phyloP scores from a whole-genome alignment of 768 basidiomycete genomes.

The Boletus huronensis region DNA sequence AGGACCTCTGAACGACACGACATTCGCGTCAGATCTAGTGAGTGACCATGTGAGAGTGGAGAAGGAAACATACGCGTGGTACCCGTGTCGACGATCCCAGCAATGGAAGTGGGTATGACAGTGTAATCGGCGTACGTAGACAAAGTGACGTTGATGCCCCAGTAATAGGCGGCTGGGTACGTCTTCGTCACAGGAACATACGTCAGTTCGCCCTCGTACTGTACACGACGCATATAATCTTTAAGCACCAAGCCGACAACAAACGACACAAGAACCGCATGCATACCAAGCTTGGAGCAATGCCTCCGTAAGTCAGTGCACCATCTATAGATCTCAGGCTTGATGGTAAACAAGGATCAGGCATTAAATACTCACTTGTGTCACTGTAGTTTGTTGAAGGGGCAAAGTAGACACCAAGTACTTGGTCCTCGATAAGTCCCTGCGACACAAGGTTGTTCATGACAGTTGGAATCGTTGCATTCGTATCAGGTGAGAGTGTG shows the following conservation, averaged over 20 bases:
- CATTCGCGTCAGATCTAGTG: background rate
- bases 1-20: slow-evolving; percentile 13
- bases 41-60: background rate
- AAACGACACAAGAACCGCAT: background rate
- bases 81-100: slow-evolving; percentile 31
- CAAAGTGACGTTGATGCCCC: slow-evolving; percentile 30
- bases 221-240: background rate
- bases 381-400: slow-evolving; percentile 17
- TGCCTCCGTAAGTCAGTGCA: slow-evolving; percentile 27
- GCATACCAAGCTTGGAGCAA: slow-evolving; percentile 17
- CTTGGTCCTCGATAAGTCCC: slow-evolving; percentile 11
- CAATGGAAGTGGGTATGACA: slow-evolving; percentile 18
- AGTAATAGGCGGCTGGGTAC: slow-evolving; percentile 20
- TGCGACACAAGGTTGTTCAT: slow-evolving; percentile 26
- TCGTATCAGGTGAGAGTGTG: background rate
- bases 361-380: slow-evolving; percentile 9
- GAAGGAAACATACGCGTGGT: slow-evolving; percentile 17
- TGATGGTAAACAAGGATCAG: too few relatives aligned
- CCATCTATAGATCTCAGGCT: slow-evolving; percentile 16
- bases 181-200: slow-evolving; percentile 28
- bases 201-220: slow-evolving; percentile 23
- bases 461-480: slow-evolving; percentile 22
- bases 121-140: slow-evolving; percentile 11
- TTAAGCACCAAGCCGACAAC: background rate
- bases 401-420: slow-evolving; percentile 22